Evolutionary conservation across 495 filamentous ascomycete genomes (phyloP).

Genomic region (Daldinia loculata): DNA sequence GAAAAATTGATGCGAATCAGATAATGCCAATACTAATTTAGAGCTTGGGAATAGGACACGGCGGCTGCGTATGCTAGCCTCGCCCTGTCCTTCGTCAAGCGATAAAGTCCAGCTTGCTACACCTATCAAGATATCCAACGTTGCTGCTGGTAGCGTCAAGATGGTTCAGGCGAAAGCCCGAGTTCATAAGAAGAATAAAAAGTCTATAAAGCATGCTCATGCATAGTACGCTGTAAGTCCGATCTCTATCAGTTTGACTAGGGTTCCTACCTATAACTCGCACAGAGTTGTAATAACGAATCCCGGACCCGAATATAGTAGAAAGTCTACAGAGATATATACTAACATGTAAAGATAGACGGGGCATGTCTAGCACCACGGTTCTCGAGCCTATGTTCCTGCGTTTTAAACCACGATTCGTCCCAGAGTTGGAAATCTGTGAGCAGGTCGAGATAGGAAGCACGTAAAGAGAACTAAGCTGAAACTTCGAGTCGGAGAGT

Average conservation of each 20-base stretch:
- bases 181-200: constrained; percentile 1
- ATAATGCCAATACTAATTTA: constrained; percentile 1
- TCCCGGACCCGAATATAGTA: neutral
- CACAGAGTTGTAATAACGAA: neutral
- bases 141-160: constrained; percentile 30
- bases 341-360: neutral
- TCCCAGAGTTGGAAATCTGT: neutral
- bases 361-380: neutral
- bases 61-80: constrained; percentile 1
- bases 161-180: constrained; percentile 13
- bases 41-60: constrained; percentile 10
- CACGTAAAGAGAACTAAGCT: neutral
- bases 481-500: neutral
- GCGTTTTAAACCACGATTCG: neutral
- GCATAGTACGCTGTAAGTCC: neutral
- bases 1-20: neutral
- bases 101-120: constrained; percentile 19
- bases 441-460: neutral
- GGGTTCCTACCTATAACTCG: neutral
- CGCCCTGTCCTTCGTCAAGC: constrained; percentile 6
- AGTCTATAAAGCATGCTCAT: neutral
- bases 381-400: neutral
- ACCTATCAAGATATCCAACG: constrained; percentile 28
- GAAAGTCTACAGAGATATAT: neutral
- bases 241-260: neutral